Evolutionary conservation across 2,329 filamentous ascomycete species (phyloP), one percentile per base, ranked within the genome.

Genomic region (Aquanectria penicillioides): DNA sequence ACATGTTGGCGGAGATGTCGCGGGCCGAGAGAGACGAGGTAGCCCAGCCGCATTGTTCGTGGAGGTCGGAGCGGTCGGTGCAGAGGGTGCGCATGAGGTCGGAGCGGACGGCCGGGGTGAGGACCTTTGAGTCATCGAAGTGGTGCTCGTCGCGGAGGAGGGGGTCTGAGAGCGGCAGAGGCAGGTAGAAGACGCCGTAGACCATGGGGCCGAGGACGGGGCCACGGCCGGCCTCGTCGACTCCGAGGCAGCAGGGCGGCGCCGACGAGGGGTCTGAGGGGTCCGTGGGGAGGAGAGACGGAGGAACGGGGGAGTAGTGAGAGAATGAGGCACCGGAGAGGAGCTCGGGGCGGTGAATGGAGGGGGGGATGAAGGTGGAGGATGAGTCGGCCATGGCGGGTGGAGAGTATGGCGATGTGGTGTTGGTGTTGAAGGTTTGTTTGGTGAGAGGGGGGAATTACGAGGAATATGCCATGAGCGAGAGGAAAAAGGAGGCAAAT

Each of bases 81-180:
- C 93, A 97, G 40, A 97, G 85, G 3, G 83, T 82, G 34, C 78
- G 74, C 83, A 89, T 85, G 11, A 98, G 85, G 8, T 82, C 77
- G 12, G 91, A 89, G 64, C 94, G 92, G 31, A 94, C 87, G n/a
- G 83, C 80, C 0, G 94, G 86, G 0, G 91, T 96, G 33, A 98
- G 86, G 5, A 93, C 92, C 79, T 98, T 98, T 74, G 91, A 96
- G 81, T 98, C 94, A 81, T 97, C 91, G 78, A 97, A 97, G 80
- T 89, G 91, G 80, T 97, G 90, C 4, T 88, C 87, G 29, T 86
- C 78, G 48, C 92, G 90, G 18, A 98, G 88, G 23, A 97, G 86
- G 1, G 90, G 84, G 71, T 89, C 88, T 22, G 89, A 85, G 23
- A 88, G 80, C 0, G 87, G 83, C 2, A 92, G 76, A 48, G 96